A percentile compares a stretch with the other conserved stretches of the same genome.
These are phyloP conservation scores for Ophioceras dolichostomum DNA, from an alignment of 2,329 filamentous ascomycete genomes.

Conservation along the genomic window DNA sequence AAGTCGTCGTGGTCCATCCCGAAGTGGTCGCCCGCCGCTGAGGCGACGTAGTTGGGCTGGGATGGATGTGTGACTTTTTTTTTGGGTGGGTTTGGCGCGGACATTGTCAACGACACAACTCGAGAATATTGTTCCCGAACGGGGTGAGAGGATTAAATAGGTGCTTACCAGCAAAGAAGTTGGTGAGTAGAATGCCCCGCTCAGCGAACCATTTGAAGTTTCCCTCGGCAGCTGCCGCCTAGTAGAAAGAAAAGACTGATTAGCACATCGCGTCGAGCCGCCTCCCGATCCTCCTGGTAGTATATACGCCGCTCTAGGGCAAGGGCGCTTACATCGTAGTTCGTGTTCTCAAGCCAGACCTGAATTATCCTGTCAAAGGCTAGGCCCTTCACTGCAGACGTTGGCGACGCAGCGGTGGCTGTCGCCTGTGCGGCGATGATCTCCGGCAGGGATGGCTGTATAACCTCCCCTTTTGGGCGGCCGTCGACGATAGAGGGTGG, in stretches of 20 bases:
- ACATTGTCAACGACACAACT: too few relatives aligned
- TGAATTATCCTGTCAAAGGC: conserved; percentile 47
- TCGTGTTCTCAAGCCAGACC: conserved; percentile 49
- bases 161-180: conserved; percentile 5
- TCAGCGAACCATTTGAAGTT: conserved; percentile 5
- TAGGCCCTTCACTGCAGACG: conserved; percentile 36
- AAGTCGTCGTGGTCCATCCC: conserved; percentile 32
- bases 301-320: too few relatives aligned
- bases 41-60: conserved; percentile 20
- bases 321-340: conserved; percentile 3
- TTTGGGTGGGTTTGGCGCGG: too few relatives aligned
- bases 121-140: too few relatives aligned
- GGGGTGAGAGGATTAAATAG: too few relatives aligned
- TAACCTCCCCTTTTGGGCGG: background rate
- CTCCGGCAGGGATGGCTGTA: conserved; percentile 8
- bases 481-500: background rate
- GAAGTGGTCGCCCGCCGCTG: conserved; percentile 24
- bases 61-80: conserved; percentile 23
- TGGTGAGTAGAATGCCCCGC: conserved; percentile 5
- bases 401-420: conserved; percentile 27
- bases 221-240: conserved; percentile 1
- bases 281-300: too few relatives aligned
- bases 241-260: too few relatives aligned
- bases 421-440: conserved; percentile 29
- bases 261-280: too few relatives aligned